Conservation (phyloP, 129 eudicot species). For the Ambrosia artemisiifolia region DNA sequence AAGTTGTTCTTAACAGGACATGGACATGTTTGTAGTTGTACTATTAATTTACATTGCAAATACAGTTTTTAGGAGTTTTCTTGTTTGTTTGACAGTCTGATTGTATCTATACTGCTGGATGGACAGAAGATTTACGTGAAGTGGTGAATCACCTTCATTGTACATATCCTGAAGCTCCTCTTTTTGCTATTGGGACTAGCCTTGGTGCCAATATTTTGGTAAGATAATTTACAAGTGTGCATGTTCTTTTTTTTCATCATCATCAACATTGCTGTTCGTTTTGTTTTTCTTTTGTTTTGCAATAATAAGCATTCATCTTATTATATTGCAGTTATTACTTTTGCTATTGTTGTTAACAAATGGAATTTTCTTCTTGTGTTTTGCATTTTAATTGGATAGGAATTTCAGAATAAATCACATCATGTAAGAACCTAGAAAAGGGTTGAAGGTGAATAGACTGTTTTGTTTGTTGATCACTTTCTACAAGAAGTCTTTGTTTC, state of each 20-base stretch:
- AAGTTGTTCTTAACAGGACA: background rate
- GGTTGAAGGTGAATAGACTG: background rate
- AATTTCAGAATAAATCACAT: background rate
- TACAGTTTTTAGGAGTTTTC: background rate
- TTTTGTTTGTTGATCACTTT: background rate
- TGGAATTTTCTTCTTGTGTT: background rate
- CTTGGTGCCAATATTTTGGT: slow-evolving; percentile 93
- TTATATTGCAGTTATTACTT: background rate
- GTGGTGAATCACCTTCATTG: slow-evolving; percentile 58
- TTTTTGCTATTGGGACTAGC: slow-evolving; percentile 75
- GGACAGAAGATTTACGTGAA: slow-evolving; percentile 72
- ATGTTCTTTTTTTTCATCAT: background rate
- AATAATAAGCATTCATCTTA: background rate
- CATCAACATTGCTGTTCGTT: background rate
- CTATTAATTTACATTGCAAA: background rate
- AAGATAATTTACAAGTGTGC: background rate
- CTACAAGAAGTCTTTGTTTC: background rate
- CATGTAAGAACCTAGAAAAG: background rate
- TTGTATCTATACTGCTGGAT: slow-evolving; percentile 75
- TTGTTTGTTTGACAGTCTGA: slow-evolving; percentile 55
- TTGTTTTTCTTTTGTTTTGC: background rate
- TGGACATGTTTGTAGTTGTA: background rate
- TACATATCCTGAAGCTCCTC: slow-evolving; percentile 54
- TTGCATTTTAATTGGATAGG: background rate
- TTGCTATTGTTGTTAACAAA: slow-evolving; percentile 3